Percentiles rank a stretch among this genome's conserved stretches.
phyloP scores from a whole-genome alignment of 345 rosid species.

The Hirschfeldia incana region DNA sequence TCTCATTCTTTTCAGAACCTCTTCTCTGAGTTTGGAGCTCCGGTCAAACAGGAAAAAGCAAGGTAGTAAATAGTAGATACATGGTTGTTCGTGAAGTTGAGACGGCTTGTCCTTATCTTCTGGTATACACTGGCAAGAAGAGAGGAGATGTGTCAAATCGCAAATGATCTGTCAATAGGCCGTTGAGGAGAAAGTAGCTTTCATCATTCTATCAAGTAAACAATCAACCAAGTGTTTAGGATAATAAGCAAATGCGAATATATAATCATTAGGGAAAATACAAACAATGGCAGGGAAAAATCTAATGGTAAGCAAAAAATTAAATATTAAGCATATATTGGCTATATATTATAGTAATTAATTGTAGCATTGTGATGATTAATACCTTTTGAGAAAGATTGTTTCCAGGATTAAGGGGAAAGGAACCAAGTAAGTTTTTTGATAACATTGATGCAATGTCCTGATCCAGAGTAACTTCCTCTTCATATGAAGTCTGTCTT shows the following conservation, averaged over 20 bases:
- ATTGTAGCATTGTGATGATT: background rate
- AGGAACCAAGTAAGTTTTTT: constrained; percentile 58
- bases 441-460: constrained; percentile 45
- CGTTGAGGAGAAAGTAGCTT: constrained; percentile 62
- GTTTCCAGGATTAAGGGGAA: constrained; percentile 56
- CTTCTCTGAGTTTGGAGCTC: constrained; percentile 49
- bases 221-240: constrained; percentile 15
- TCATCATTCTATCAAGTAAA: constrained; percentile 62
- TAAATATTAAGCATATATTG: constrained; percentile 6
- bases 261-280: background rate
- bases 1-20: constrained; percentile 48
- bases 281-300: background rate
- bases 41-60: constrained; percentile 63
- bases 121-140: constrained; percentile 52
- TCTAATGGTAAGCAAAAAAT: background rate
- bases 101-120: constrained; percentile 46
- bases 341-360: background rate
- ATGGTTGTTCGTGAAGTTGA: constrained; percentile 19
- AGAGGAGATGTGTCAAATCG: constrained; percentile 7
- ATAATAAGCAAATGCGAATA: background rate
- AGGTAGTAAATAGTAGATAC: constrained; percentile 54
- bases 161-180: constrained; percentile 41
- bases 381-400: constrained; percentile 54
- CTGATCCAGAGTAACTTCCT: constrained; percentile 41
- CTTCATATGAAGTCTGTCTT: constrained; percentile 39